A percentile compares a stretch with the other conserved stretches of the same genome.
Evolutionary conservation across 805 yeast species (phyloP).

Genomic region (Teunomyces aglyptinius): DNA sequence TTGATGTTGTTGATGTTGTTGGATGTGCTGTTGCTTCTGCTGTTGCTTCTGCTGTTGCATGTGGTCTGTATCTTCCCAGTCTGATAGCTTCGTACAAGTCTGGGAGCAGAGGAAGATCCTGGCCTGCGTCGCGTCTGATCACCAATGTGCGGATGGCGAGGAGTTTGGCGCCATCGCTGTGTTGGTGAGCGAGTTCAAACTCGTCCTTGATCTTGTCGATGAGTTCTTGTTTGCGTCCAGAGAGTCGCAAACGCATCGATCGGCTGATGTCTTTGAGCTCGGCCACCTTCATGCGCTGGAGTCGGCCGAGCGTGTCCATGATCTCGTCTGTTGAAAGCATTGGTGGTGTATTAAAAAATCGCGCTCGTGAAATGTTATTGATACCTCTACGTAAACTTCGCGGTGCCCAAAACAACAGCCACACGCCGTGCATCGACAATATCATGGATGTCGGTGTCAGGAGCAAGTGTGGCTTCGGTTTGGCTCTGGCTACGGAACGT

Average conservation of each 20-base stretch:
- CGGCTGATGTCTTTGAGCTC: constrained; percentile 55
- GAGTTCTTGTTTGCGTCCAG: constrained; percentile 64
- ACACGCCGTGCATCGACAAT: constrained; percentile 83
- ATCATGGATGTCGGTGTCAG: too few species aligned
- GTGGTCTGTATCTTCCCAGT: constrained; percentile 20
- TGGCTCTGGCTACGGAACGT: constrained; percentile 33
- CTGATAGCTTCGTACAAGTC: constrained; percentile 27
- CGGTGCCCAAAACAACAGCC: constrained; percentile 74
- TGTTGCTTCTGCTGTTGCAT: not conserved
- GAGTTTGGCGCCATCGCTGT: constrained; percentile 43
- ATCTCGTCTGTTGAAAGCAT: constrained; percentile 11
- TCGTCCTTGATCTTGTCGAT: constrained; percentile 52
- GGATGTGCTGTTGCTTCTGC: not conserved
- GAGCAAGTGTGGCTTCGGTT: constrained; percentile 21
- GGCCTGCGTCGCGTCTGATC: constrained; percentile 31
- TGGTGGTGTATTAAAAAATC: not conserved
- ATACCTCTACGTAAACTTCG: constrained; percentile 49
- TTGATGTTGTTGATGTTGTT: not conserved
- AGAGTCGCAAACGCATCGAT: constrained; percentile 44
- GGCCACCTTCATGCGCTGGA: constrained; percentile 44
- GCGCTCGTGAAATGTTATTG: not conserved
- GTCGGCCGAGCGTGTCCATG: constrained; percentile 25
- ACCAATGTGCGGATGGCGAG: constrained; percentile 46
- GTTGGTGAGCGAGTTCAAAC: constrained; percentile 35
- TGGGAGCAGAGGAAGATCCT: constrained; percentile 36